Percentiles rank a stretch among this genome's conserved stretches.
Evolutionary conservation across 257 asterid species (phyloP).

Genomic region (Solanum ahanhuiri): DNA sequence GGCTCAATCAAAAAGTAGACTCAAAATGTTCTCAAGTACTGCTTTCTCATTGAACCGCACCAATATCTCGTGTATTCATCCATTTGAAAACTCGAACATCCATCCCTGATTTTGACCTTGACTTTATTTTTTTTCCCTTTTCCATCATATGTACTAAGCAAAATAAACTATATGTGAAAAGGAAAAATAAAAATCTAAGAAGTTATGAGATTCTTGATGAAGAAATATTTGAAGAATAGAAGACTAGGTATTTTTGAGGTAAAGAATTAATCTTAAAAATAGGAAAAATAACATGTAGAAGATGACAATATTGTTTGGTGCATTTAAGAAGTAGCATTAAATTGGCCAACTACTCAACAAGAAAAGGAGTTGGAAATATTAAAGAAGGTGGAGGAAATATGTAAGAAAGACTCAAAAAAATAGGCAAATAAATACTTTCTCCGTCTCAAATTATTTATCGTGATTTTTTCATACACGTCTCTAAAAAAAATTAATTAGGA

Average conservation of each 20-base stretch:
- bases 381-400: neutral
- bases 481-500: too few relatives aligned
- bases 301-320: conserved; percentile 7
- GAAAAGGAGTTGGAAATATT: conserved; percentile 20
- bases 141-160: neutral
- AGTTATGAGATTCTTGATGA: neutral
- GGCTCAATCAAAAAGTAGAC: conserved; percentile 27
- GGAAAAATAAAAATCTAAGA: neutral
- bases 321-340: conserved; percentile 17
- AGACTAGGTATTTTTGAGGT: neutral
- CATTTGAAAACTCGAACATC: neutral
- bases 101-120: neutral
- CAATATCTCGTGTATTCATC: conserved; percentile 19
- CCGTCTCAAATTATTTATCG: neutral
- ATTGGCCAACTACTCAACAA: conserved; percentile 17
- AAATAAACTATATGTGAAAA: neutral
- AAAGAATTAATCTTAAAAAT: neutral
- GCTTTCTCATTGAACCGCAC: conserved; percentile 29
- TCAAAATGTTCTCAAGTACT: neutral
- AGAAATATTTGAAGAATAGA: neutral
- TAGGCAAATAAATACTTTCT: too few relatives aligned
- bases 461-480: rapidly evolving
- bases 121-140: neutral
- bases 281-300: neutral
- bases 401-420: neutral